Conservation (phyloP, 2,329 filamentous ascomycete genomes). For the Calonectria ilicicola region DNA sequence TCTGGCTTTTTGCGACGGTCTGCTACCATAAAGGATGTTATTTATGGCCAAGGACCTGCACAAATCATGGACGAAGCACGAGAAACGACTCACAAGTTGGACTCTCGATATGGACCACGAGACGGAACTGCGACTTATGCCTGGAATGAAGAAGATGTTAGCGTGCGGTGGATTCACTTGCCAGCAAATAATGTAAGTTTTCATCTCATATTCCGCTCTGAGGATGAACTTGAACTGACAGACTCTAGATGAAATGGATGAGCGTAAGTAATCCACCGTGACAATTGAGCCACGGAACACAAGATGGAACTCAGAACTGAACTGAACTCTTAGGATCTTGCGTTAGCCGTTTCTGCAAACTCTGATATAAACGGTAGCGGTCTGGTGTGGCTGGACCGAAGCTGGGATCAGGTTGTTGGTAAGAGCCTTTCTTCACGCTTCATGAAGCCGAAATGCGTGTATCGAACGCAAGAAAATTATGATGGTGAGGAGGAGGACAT, state of each 20-base stretch:
- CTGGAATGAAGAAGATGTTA: not conserved
- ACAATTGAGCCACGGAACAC: no score
- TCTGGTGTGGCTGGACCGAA: not conserved
- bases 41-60: not conserved
- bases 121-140: not conserved
- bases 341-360: not conserved
- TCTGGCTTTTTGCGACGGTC: not conserved
- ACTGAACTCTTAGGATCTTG: not conserved
- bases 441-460: not conserved
- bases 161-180: not conserved
- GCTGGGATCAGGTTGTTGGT: not conserved
- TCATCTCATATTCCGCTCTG: not conserved
- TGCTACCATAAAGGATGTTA: not conserved
- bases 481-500: not conserved
- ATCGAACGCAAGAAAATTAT: not conserved
- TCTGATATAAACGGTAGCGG: not conserved
- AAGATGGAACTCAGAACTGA: not conserved
- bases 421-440: not conserved
- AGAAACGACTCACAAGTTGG: not conserved
- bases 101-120: not conserved
- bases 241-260: not conserved
- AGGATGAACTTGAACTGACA: not conserved
- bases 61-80: not conserved
- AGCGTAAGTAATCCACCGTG: not conserved
- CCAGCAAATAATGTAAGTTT: not conserved